Evolutionary conservation across 495 filamentous ascomycete species (phyloP).

Genomic region (Thermothielavioides terrestris): DNA sequence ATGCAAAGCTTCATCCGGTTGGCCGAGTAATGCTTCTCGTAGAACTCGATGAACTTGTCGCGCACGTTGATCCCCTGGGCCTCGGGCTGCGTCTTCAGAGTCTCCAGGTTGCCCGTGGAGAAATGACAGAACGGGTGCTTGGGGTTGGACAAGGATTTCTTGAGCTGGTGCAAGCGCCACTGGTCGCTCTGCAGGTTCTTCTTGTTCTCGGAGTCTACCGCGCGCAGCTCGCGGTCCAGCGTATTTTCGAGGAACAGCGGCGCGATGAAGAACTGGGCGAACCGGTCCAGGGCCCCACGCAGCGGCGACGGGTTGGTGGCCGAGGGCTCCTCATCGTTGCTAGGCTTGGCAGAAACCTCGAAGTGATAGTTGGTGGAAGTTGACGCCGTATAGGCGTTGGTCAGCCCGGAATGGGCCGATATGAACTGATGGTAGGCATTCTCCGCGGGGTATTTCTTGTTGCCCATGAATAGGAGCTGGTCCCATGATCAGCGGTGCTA

Average conservation of each 20-base stretch:
- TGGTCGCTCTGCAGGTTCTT: slow-evolving; percentile 95
- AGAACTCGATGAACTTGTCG: slow-evolving; percentile 90
- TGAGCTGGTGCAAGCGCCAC: slow-evolving; percentile 88
- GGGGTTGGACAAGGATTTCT: slow-evolving; percentile 82
- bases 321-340: slow-evolving; percentile 45
- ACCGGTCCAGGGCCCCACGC: slow-evolving; percentile 85
- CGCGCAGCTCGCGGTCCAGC: slow-evolving; percentile 80
- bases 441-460: slow-evolving; percentile 93
- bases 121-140: slow-evolving; percentile 94
- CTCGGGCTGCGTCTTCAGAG: slow-evolving; percentile 76
- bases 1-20: slow-evolving; percentile 95
- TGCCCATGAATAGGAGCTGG: slow-evolving; percentile 96
- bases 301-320: slow-evolving; percentile 59
- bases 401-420: slow-evolving; percentile 75
- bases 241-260: slow-evolving; percentile 87
- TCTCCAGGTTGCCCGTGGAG: slow-evolving; percentile 87
- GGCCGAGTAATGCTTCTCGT: slow-evolving; percentile 84
- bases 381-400: slow-evolving; percentile 88
- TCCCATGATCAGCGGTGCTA: slow-evolving; percentile 8
- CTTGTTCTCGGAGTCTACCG: slow-evolving; percentile 98
- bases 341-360: slow-evolving; percentile 72
- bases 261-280: slow-evolving; percentile 94
- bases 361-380: slow-evolving; percentile 99
- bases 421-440: slow-evolving; percentile 95
- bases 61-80: slow-evolving; percentile 78